Percentiles rank a stretch among this genome's conserved stretches.
phyloP scores from a whole-genome alignment of 2,329 filamentous ascomycete species.

The Malbranchea cinnamomea region DNA sequence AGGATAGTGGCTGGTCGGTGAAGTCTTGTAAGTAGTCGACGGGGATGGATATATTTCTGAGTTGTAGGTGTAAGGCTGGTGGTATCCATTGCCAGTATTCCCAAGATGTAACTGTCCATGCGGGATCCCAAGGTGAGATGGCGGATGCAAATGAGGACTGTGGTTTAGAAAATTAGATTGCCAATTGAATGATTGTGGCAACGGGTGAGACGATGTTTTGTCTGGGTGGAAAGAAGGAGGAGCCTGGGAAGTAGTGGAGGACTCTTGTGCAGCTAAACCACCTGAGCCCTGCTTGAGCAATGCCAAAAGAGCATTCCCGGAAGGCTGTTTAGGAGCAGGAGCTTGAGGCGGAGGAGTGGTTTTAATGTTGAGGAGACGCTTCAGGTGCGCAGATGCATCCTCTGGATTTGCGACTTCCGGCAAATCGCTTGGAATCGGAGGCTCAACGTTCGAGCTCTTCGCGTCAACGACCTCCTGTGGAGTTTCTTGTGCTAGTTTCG shows the following conservation, averaged over 20 bases:
- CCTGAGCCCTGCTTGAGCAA: conserved; percentile 34
- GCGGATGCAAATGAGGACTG: too few species aligned
- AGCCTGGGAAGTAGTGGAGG: conserved; percentile 32
- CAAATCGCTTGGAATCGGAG: conserved; percentile 22
- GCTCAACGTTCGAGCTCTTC: conserved; percentile 12
- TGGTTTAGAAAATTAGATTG: too few species aligned
- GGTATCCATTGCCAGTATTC: too few species aligned
- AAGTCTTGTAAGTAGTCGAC: too few species aligned
- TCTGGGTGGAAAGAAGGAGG: conserved; percentile 44
- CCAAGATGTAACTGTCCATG: too few species aligned
- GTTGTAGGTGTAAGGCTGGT: too few species aligned
- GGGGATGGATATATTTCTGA: too few species aligned
- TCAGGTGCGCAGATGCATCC: conserved; percentile 38
- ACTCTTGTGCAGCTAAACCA: conserved; percentile 14
- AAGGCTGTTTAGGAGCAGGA: conserved; percentile 9
- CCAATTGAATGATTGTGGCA: too few species aligned
- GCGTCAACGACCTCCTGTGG: conserved; percentile 21
- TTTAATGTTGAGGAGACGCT: conserved; percentile 30
- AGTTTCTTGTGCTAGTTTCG: conserved; percentile 40
- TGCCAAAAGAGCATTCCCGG: conserved; percentile 39
- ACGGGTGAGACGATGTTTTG: conserved; percentile 31
- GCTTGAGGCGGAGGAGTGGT: conserved; percentile 4
- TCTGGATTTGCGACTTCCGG: conserved; percentile 24
- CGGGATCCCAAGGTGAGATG: too few species aligned
- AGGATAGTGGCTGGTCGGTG: too few species aligned